phyloP scores from a whole-genome alignment of 768 basidiomycete species.

The Hericium alpestre region DNA sequence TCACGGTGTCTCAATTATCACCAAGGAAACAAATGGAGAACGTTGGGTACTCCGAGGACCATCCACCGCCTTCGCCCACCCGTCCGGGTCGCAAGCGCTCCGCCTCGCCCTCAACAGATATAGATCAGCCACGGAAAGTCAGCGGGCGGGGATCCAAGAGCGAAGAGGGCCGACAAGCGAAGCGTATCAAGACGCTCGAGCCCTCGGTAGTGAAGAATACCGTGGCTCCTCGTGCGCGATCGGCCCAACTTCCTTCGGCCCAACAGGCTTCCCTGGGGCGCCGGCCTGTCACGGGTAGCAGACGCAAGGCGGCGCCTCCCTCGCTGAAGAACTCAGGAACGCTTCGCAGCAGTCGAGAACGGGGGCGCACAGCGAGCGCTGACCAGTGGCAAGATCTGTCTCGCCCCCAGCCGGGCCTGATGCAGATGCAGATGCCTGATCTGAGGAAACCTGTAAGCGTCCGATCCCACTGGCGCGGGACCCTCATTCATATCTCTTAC shows the following conservation, averaged over 20 bases:
- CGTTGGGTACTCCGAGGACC: neutral
- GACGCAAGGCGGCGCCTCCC: neutral
- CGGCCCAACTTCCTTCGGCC: neutral
- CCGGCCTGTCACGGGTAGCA: neutral
- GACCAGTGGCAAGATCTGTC: conserved; percentile 3
- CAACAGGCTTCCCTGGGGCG: conserved; percentile 3
- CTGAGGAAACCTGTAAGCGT: conserved; percentile 23
- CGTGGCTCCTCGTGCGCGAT: conserved; percentile 2
- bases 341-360: neutral
- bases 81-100: conserved; percentile 39
- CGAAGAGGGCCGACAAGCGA: neutral
- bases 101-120: conserved; percentile 18
- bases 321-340: neutral
- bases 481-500: neutral
- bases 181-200: conserved; percentile 8
- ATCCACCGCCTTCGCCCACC: conserved; percentile 25
- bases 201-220: conserved; percentile 13
- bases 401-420: conserved; percentile 12
- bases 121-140: conserved; percentile 19
- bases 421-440: conserved; percentile 14
- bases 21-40: neutral
- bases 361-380: conserved; percentile 1
- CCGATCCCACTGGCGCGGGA: conserved; percentile 14
- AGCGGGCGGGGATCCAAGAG: conserved; percentile 17
- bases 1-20: conserved; percentile 1